Base-by-base conservation (phyloP, 2,329 filamentous ascomycete genomes). In the Periconia sp. region DNA sequence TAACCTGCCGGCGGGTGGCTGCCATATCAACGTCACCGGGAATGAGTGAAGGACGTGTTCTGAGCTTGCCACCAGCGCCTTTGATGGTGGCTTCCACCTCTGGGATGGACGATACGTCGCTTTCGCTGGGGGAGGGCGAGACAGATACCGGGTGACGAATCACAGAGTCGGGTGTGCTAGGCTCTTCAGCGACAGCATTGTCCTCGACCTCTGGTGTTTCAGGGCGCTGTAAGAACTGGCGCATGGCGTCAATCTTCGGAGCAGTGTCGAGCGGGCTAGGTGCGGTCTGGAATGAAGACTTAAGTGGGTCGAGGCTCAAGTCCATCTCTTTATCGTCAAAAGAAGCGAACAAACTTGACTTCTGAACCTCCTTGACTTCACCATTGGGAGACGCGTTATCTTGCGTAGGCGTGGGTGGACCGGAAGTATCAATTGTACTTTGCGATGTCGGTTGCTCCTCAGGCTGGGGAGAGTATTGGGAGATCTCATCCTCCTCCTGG, bases 31-130 rank as follows among this genome's bases (percentile, higher is more conserved):
- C 80, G 71, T 97, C 93, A 1, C 91, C 87, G 1, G 92, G 92
- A 0, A 92, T 96, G 40, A 91, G 85, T 1, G 93, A 97, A 15
- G 91, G 86, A 33, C 93, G 85, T 0, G 92, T 94, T 80, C 96
- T 97, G 41, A 97, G 82, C 72, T 87, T 91, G 11, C 90, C 91
- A 8, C 91, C 90, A 19, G 89, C 87, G 9, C 92, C 89, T 72
- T 93, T 94, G 76, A 97, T 92, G 0, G 93, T 97, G 5, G 93
- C 91, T 45, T 91, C 78, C 45, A 86, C 85, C 64, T 96, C 92
- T 1, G 93, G 92, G 53, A 97, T 85, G 35, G 80, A 81, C 1
- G 86, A 85, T 0, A 85, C 84, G 44, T 85, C 81, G 15, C 74
- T 72, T 2, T 77, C 70, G 8, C 61, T 74, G 59, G 70, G 64